Evolutionary conservation across 169 alveolate genomes (phyloP), one percentile per base, ranked within the genome.

Genomic region (Plasmodium gallinaceum): DNA sequence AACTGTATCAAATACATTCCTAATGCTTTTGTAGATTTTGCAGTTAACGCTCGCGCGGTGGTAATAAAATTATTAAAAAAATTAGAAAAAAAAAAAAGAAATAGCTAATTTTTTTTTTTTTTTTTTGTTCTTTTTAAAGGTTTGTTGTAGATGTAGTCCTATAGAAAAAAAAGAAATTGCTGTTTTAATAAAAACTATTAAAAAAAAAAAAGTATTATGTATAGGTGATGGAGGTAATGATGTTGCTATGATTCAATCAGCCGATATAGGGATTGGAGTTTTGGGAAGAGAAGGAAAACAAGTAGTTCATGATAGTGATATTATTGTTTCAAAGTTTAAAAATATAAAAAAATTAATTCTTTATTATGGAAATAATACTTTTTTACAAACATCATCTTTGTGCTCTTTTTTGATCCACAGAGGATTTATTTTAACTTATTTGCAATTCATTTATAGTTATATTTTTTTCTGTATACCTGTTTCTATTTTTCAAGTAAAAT

Each of bases 161-260:
- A 98, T 99, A n/a, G 97, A 98, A 90, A 99, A 99, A 95, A 98
- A 99, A 9, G 97, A 97, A 43, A 97, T 99, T 2, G 99, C 97
- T 24, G 90, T 96, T n/a, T 88, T 90, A 20, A 88, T 96, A 32
- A 94, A 95, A 85, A 87, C 87, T 45, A 73, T 71, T 83, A 85
- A 88, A 32, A 88, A 94, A 22, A 91, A 95, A 70, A 94, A 99
- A 75, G 96, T 98, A 0, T 95, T 98, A 37, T 97, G 99, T 0
- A 98, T 99, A 54, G 99, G 99, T 10, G 99, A 99, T 93, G 99
- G 99, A 5, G 99, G 99, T n/a, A 99, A 99, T 89, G 99, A 99
- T 91, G 99, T 99, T 18, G 99, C 99, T 42, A 98, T 98, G 99
- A 98, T 98, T 42, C 96, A 95, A 85, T 98, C 95, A 66, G 98